phyloP scores from a whole-genome alignment of 805 yeast species.

The Metschnikowia shivogae region DNA sequence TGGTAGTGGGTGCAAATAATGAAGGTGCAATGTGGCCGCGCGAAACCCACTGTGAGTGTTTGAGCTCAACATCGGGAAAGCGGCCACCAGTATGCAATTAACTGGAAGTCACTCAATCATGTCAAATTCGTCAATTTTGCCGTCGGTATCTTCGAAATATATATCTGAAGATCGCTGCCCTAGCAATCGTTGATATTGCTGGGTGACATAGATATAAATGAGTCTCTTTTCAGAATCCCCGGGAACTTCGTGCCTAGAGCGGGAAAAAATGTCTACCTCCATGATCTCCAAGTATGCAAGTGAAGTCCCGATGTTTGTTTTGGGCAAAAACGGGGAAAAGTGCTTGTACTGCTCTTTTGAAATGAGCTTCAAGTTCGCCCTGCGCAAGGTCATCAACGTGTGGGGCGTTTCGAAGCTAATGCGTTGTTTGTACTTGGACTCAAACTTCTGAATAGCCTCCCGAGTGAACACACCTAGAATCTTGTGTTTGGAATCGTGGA shows the following conservation, averaged over 20 bases:
- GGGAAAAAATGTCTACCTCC: constrained; percentile 28
- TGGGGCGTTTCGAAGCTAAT: constrained; percentile 31
- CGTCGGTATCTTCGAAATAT: background rate
- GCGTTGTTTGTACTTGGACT: constrained; percentile 27
- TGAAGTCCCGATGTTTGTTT: constrained; percentile 7
- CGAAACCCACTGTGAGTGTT: background rate
- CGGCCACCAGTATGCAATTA: no score
- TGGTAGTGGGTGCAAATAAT: constrained; percentile 1
- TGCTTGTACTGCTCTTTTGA: background rate
- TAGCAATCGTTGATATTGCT: background rate
- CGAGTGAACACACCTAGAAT: constrained; percentile 29
- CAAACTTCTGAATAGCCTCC: constrained; percentile 27
- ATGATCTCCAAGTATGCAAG: constrained; percentile 26
- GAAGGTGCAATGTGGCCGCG: background rate
- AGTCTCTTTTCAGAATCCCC: constrained; percentile 19
- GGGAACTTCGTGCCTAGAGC: constrained; percentile 27
- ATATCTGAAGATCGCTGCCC: background rate
- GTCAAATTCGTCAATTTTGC: background rate
- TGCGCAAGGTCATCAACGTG: constrained; percentile 23
- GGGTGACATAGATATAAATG: constrained; percentile 20
- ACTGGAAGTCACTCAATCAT: no score
- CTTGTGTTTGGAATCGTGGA: constrained; percentile 31
- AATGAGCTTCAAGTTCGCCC: constrained; percentile 28
- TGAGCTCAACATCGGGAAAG: no score
- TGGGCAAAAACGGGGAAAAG: constrained; percentile 2